Evolutionary conservation across 2,329 filamentous ascomycete genomes (phyloP), one percentile per base, ranked within the genome.

Genomic region (Venturia effusa): DNA sequence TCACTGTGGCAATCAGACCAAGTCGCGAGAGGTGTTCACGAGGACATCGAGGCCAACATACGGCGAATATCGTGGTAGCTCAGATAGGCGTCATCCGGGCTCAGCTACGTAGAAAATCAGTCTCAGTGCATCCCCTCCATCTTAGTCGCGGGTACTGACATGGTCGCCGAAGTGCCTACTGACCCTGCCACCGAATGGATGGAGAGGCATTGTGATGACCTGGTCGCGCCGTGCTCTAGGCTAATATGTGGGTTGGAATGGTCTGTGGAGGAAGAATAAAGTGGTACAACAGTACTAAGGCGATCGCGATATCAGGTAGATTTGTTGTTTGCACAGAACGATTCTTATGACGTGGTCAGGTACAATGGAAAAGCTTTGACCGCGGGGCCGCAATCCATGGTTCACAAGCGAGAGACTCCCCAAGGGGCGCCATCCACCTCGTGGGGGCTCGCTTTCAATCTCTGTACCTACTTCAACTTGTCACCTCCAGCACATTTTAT

Each of bases 31-130:
- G n/a, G 37, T 39, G 8, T 57, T 6, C 3, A 19, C 19, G 30
- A 3, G 39, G 39, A 27, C 3, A 55, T 67, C 6, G 64, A 62
- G 65, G 69, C 68, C 66, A 69, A 78, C 81, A 72, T 79, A 88
- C 85, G 79, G 74, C 84, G 82, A 66, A 87, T 77, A 75, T 88
- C 85, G 70, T 86, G 78, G 73, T 88, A 89, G 72, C 83, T 87
- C 66, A 90, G 76, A 74, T 88, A 89, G 41, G 85, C 83, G 75
- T 88, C 86, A 68, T 89, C 86, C 17, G 86, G 85, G 62, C 78
- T 77, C 67, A 85, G 70, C 79, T 81, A 66, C 30, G 32, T 19
- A 69, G 62, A 45, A 62, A 64, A 8, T 45, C 65, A 61, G 64
- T 71, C 64, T 73, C 70, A 63, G 65, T 63, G 41, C 27, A 59